Conservation (phyloP, 192 early-diverging fungal genomes). For the Martensiomyces pterosporus region DNA sequence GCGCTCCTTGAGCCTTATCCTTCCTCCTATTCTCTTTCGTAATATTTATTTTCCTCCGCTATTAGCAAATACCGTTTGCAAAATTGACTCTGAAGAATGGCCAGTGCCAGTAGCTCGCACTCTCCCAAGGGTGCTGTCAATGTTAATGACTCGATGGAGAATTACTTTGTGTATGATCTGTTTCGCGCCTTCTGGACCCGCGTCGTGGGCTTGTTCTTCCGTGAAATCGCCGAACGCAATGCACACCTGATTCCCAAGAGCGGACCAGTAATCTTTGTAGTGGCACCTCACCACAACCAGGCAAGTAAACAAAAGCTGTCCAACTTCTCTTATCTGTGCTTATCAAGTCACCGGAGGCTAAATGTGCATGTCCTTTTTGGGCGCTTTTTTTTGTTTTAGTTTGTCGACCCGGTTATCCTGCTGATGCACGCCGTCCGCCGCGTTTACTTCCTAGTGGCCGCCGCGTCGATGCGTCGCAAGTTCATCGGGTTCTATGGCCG, state of each 20-base stretch:
- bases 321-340: too few species aligned
- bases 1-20: too few species aligned
- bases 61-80: too few species aligned
- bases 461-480: conserved; percentile 81
- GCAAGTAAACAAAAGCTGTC: too few species aligned
- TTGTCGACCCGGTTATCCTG: conserved; percentile 91
- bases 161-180: conserved; percentile 60
- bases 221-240: conserved; percentile 83
- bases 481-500: conserved; percentile 82
- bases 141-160: too few species aligned
- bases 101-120: too few species aligned
- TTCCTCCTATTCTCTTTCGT: too few species aligned
- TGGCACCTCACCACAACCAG: conserved; percentile 73
- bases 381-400: conserved; percentile 49
- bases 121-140: too few species aligned
- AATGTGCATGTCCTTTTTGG: neutral
- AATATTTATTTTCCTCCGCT: too few species aligned
- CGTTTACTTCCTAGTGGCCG: conserved; percentile 77
- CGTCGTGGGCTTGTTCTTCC: conserved; percentile 75
- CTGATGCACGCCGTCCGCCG: conserved; percentile 74
- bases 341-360: too few species aligned
- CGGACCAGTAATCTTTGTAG: conserved; percentile 94
- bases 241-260: conserved; percentile 75
- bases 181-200: conserved; percentile 62
- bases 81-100: too few species aligned